phyloP scores from a whole-genome alignment of 148 eudicot species.

The Diospyros kaki region DNA sequence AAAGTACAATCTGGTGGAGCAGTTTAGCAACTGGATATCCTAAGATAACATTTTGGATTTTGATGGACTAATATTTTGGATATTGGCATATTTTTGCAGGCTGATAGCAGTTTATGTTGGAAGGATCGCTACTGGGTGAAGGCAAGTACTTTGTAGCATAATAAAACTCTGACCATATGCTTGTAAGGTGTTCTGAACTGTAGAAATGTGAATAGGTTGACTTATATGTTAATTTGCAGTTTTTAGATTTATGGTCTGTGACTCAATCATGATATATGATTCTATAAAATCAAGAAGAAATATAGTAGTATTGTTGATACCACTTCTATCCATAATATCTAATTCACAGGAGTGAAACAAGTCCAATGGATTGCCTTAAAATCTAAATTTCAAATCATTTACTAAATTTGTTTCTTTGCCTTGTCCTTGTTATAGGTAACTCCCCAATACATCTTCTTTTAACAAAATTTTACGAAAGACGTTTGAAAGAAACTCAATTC shows the following conservation, averaged over 20 bases:
- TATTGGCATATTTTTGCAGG: conserved; percentile 41
- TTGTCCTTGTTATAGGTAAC: background rate
- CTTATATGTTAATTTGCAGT: too few species aligned
- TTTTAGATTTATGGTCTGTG: background rate
- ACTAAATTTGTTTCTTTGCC: background rate
- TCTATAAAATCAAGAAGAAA: background rate
- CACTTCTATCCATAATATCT: background rate
- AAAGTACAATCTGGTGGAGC: background rate
- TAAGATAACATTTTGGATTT: background rate
- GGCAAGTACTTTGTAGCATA: conserved; percentile 37
- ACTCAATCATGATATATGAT: background rate
- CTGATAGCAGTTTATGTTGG: conserved; percentile 57
- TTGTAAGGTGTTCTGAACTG: background rate
- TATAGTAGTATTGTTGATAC: background rate
- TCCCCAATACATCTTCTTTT: background rate
- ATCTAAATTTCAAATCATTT: background rate
- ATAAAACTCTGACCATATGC: background rate
- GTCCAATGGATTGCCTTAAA: background rate
- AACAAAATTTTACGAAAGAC: too few species aligned
- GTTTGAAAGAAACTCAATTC: too few species aligned
- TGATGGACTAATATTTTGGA: conserved; percentile 1
- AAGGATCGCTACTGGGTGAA: conserved; percentile 99
- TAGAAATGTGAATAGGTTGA: background rate
- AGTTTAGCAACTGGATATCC: background rate
- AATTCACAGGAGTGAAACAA: background rate